Evolutionary conservation across 495 filamentous ascomycete genomes (phyloP).

Genomic region (Penicillium coprophilum): DNA sequence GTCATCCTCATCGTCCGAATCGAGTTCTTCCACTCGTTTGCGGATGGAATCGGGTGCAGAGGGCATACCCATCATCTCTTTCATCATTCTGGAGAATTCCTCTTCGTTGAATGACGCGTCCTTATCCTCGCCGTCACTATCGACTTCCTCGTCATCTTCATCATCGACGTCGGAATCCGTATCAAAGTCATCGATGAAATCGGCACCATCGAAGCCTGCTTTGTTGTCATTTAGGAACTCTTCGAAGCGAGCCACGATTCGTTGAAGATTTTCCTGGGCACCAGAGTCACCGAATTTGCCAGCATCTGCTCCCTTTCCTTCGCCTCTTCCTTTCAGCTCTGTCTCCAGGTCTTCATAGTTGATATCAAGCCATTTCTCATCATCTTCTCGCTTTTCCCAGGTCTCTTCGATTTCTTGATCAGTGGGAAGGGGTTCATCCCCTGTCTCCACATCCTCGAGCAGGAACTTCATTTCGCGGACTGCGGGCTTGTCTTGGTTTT

Average conservation of each 20-base stretch:
- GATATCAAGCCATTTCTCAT: slow-evolving; percentile 92
- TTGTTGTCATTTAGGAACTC: slow-evolving; percentile 87
- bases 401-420: slow-evolving; percentile 64
- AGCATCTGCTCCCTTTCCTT: slow-evolving; percentile 30
- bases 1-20: slow-evolving; percentile 54
- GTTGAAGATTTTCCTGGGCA: slow-evolving; percentile 79
- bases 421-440: slow-evolving; percentile 61
- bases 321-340: slow-evolving; percentile 62
- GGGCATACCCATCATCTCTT: slow-evolving; percentile 90
- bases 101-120: slow-evolving; percentile 80
- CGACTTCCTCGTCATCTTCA: slow-evolving; percentile 56
- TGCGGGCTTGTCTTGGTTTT: slow-evolving; percentile 60
- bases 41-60: slow-evolving; percentile 31
- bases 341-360: slow-evolving; percentile 84
- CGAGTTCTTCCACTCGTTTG: slow-evolving; percentile 48
- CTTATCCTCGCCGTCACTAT: slow-evolving; percentile 66
- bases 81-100: slow-evolving; percentile 84
- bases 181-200: slow-evolving; percentile 65
- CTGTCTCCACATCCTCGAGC: slow-evolving; percentile 68
- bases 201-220: slow-evolving; percentile 75
- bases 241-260: slow-evolving; percentile 89
- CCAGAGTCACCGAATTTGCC: slow-evolving; percentile 72
- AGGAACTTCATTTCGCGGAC: slow-evolving; percentile 73
- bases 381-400: slow-evolving; percentile 71
- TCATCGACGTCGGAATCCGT: slow-evolving; percentile 58